Conservation (phyloP, 495 filamentous ascomycete genomes). For the Penicillium robsamsonii region DNA sequence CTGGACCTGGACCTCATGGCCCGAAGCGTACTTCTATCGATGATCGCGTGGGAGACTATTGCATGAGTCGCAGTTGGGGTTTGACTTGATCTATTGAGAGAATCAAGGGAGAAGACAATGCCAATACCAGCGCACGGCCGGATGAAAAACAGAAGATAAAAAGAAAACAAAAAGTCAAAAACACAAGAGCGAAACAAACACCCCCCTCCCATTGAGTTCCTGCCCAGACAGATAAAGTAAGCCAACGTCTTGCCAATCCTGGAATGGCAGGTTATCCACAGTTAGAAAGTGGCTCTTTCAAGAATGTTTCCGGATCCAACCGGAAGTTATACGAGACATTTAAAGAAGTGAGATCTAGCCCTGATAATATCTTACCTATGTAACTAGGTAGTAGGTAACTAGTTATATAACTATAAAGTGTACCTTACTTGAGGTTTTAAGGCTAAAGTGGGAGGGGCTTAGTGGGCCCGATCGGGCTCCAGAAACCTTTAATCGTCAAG, state of each 20-base stretch:
- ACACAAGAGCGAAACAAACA: background rate
- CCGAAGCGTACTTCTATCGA: background rate
- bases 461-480: constrained; percentile 21
- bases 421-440: constrained; percentile 4
- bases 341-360: too few relatives aligned
- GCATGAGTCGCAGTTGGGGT: background rate
- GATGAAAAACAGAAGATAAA: background rate
- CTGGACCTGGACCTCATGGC: background rate
- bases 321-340: constrained; percentile 1
- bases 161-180: background rate
- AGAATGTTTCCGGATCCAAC: constrained; percentile 18
- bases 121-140: constrained; percentile 1
- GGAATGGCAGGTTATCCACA: constrained; percentile 19
- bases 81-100: background rate
- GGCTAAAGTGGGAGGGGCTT: constrained; percentile 11
- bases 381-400: too few relatives aligned
- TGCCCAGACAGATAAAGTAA: constrained; percentile 13
- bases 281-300: constrained; percentile 11
- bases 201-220: constrained; percentile 19
- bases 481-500: background rate
- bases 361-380: too few relatives aligned
- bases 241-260: constrained; percentile 12
- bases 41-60: constrained; percentile 1
- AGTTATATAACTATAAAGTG: too few relatives aligned
- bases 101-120: constrained; percentile 1